phyloP scores from a whole-genome alignment of 73 alveolate genomes.

The Paramecium tetraurelia region DNA sequence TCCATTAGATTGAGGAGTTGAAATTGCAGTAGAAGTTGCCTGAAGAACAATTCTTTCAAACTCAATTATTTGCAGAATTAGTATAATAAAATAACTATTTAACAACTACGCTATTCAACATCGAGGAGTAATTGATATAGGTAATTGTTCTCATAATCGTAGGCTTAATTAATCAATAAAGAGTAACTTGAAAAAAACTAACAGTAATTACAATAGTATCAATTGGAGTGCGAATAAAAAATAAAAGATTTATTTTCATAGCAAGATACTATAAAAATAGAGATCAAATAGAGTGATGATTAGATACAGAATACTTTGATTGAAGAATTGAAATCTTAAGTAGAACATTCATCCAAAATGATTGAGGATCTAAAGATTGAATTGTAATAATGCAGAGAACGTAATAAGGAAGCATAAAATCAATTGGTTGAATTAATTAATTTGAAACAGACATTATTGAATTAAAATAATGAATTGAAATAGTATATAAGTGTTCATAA shows the following conservation, averaged over 20 bases:
- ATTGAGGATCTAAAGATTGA: slow-evolving; percentile 27
- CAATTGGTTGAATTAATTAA: not conserved
- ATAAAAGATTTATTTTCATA: not conserved
- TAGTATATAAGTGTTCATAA: not conserved
- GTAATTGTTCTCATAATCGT: not conserved
- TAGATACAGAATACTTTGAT: not conserved
- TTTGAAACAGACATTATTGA: not conserved
- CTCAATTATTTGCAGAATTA: not conserved
- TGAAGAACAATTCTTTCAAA: not conserved
- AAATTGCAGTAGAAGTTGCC: not conserved
- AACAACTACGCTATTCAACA: not conserved
- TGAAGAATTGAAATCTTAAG: not conserved
- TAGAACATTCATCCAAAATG: not conserved
- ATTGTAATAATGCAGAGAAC: not conserved
- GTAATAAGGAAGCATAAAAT: not conserved
- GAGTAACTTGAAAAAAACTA: not conserved
- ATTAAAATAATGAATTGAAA: not conserved
- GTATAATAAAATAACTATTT: slow-evolving; percentile 2
- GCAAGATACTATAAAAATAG: not conserved
- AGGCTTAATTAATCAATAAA: not conserved
- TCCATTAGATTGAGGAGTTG: slow-evolving; percentile 2
- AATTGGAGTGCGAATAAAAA: not conserved
- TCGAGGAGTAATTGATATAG: not conserved
- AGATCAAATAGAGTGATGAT: not conserved
- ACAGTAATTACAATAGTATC: not conserved